phyloP scores from a whole-genome alignment of 257 asterid genomes.

The Echites panduratus region DNA sequence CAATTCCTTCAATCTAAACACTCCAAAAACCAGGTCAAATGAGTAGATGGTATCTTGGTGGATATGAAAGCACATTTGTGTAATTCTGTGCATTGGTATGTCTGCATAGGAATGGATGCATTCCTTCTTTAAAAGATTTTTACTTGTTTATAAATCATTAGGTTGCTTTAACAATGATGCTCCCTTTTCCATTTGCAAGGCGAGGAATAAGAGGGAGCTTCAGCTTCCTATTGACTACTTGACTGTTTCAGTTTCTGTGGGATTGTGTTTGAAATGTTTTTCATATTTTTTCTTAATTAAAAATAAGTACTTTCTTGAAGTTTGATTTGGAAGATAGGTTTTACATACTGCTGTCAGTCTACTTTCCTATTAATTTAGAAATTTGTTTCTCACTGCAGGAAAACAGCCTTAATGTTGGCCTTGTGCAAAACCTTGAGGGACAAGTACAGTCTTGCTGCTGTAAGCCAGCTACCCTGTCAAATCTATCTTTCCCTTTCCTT shows the following conservation, averaged over 20 bases:
- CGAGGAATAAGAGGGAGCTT: neutral
- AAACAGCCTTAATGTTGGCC: slow-evolving; percentile 89
- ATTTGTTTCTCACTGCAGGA: slow-evolving; percentile 39
- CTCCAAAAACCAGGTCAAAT: neutral
- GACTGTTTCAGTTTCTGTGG: neutral
- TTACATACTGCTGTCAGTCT: neutral
- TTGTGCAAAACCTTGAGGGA: slow-evolving; percentile 71
- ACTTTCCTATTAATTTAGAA: neutral
- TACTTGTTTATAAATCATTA: neutral
- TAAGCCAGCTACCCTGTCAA: slow-evolving; percentile 27
- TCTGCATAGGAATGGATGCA: neutral
- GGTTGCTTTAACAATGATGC: neutral
- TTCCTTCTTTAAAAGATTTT: neutral
- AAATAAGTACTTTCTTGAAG: neutral
- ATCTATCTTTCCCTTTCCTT: too few relatives aligned
- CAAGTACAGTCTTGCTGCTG: slow-evolving; percentile 92
- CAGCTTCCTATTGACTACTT: neutral
- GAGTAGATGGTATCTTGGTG: neutral
- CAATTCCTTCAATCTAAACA: neutral
- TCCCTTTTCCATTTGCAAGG: neutral
- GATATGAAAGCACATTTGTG: neutral
- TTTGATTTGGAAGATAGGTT: neutral
- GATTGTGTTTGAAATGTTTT: neutral
- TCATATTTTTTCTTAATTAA: too few relatives aligned
- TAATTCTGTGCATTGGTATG: neutral